These are phyloP conservation scores for Lotmaria passim DNA, from an alignment of 208 protist species.

Conservation along the genomic window DNA sequence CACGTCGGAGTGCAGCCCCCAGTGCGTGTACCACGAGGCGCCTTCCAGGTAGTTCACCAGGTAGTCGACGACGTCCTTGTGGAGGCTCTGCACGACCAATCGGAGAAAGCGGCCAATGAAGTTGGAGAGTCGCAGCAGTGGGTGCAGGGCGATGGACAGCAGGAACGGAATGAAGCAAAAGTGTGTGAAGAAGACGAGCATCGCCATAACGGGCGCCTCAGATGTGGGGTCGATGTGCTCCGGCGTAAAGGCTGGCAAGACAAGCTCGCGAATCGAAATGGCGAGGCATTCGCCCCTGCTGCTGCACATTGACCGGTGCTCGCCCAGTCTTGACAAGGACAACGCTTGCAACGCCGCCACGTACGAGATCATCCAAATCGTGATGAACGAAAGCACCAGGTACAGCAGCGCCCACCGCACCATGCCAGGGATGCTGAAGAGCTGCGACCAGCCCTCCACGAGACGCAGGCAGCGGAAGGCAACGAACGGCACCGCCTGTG, in stretches of 20 bases:
- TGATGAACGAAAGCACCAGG: conserved; percentile 53
- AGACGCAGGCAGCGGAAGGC: conserved; percentile 66
- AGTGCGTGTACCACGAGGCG: conserved; percentile 63
- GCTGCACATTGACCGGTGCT: conserved; percentile 37
- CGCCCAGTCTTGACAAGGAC: background rate
- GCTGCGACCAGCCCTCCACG: conserved; percentile 73
- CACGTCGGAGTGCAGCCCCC: conserved; percentile 49
- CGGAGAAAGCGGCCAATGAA: conserved; percentile 81
- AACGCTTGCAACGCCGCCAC: conserved; percentile 67
- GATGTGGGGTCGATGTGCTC: conserved; percentile 43
- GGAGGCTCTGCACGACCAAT: conserved; percentile 70
- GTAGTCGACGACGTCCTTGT: conserved; percentile 76
- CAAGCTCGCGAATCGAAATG: conserved; percentile 65
- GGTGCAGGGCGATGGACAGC: conserved; percentile 61
- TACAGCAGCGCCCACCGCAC: conserved; percentile 66
- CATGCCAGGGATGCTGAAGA: conserved; percentile 74
- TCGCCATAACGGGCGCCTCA: conserved; percentile 54
- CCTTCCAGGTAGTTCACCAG: conserved; percentile 80
- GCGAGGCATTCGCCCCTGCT: conserved; percentile 44
- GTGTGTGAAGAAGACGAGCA: conserved; percentile 64
- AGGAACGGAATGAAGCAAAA: conserved; percentile 68
- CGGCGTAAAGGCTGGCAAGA: conserved; percentile 62
- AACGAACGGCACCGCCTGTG: conserved; percentile 58
- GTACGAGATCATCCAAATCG: conserved; percentile 79
- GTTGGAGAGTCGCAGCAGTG: conserved; percentile 70